Conservation (phyloP, 768 basidiomycete genomes). For the Termitomyces sp. region DNA sequence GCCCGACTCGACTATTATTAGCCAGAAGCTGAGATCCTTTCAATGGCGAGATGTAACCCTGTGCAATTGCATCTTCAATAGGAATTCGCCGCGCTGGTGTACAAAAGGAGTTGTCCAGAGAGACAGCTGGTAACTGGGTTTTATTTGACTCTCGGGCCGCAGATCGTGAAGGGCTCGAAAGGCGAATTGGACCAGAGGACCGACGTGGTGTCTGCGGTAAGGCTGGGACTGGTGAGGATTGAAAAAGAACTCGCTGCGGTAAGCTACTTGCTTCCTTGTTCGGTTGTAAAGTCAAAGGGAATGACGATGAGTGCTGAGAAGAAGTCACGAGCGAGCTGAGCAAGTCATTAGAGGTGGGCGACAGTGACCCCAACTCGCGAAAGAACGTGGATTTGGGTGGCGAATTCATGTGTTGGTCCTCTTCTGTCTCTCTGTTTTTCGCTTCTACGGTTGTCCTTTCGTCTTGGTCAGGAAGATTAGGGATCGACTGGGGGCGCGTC, state of each 20-base stretch:
- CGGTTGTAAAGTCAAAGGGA: not conserved
- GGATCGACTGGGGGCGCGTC: not conserved
- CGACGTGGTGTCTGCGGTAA: constrained; percentile 14
- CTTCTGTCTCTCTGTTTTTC: not conserved
- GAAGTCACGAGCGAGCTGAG: constrained; percentile 32
- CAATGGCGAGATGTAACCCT: constrained; percentile 44
- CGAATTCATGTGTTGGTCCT: not conserved
- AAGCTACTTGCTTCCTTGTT: not conserved
- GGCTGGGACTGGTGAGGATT: constrained; percentile 15
- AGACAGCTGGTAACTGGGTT: constrained; percentile 22
- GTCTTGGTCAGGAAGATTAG: not conserved
- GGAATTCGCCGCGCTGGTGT: constrained; percentile 66
- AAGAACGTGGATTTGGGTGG: constrained; percentile 15
- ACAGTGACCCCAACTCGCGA: constrained; percentile 49
- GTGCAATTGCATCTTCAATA: constrained; percentile 43
- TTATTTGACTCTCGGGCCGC: constrained; percentile 23
- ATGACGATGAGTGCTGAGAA: constrained; percentile 1
- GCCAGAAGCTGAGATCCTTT: constrained; percentile 34
- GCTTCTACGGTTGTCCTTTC: not conserved
- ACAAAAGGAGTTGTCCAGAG: constrained; percentile 32
- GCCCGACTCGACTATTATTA: constrained; percentile 9
- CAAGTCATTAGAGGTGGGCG: constrained; percentile 48
- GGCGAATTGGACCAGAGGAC: constrained; percentile 14
- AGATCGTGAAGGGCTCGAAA: constrained; percentile 12
- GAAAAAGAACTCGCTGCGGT: constrained; percentile 1